Evolutionary conservation across 2,329 filamentous ascomycete genomes (phyloP), one percentile per base, ranked within the genome.

Genomic region (Dactylellina leptospora): DNA sequence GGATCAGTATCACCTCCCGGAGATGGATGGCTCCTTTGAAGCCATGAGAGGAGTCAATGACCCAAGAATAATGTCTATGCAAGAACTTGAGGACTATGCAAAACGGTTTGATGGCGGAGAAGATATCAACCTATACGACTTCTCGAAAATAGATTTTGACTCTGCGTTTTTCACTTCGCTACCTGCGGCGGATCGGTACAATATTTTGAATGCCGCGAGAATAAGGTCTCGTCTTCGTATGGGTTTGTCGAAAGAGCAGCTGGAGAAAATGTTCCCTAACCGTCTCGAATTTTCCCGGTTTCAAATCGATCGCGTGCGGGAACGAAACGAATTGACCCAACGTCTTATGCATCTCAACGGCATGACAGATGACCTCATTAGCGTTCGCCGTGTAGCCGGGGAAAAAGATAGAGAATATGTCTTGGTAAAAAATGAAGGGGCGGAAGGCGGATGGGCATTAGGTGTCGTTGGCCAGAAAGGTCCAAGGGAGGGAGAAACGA

Each of bases 61-160:
- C 79, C 93, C 93, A 2, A 86, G 96, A 13, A 93, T 99, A 76
- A 97, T 99, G 95, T 96, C 90, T 58, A 86, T 96, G 22, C 92
- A 96, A 77, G 93, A 99, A 78, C 82, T 99, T 68, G 92, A 97
- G 80, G 89, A 93, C 75, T 99, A 99, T 78, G 93, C 96, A 2
- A 85, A 89, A 55, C 93, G 97, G 74, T 97, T 97, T 77, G 87
- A 97, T 77, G 87, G 87, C 72, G 95, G 95, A 60, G 92, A 97
- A 80, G 93, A 97, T 78, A 90, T 97, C 76, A 74, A 68, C 25
- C 53, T 74, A 9, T 74, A 74, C 36, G 73, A 74, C 27, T 99
- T 99, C 78, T 96, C 91, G 78, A 97, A 97, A 81, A 99, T 99
- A 76, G 95, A 99, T 78, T 99, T 97, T 77, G 90, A 97, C 75